Conservation (phyloP, 2,329 filamentous ascomycete species). For the Fusarium sp. region DNA sequence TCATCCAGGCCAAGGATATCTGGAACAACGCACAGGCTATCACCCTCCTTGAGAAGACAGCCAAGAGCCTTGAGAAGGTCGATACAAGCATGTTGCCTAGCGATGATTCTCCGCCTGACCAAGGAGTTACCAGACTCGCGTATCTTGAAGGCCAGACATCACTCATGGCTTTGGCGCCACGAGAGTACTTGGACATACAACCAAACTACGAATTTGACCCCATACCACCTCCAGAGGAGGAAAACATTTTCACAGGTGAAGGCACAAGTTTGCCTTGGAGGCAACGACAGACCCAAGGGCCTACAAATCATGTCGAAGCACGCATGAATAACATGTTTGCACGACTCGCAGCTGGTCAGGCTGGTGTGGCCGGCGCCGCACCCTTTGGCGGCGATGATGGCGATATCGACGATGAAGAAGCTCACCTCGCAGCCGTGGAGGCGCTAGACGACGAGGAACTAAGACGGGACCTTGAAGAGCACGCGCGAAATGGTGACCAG, state of each 20-base stretch:
- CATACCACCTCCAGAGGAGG: constrained; percentile 72
- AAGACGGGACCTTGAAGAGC: constrained; percentile 46
- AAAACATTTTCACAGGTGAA: constrained; percentile 54
- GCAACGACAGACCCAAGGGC: not conserved
- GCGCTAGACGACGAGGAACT: constrained; percentile 49
- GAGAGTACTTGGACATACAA: constrained; percentile 69
- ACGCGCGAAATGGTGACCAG: constrained; percentile 39
- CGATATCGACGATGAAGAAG: constrained; percentile 45
- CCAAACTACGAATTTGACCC: constrained; percentile 85
- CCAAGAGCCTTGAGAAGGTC: constrained; percentile 63
- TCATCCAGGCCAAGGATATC: constrained; percentile 79
- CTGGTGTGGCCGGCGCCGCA: constrained; percentile 1
- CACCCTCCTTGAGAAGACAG: constrained; percentile 75
- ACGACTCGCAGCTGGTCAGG: constrained; percentile 27
- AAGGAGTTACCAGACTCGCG: constrained; percentile 76
- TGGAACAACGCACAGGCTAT: constrained; percentile 85
- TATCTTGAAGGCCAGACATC: constrained; percentile 80
- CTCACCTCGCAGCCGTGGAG: constrained; percentile 29
- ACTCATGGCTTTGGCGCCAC: constrained; percentile 77
- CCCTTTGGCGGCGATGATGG: constrained; percentile 18
- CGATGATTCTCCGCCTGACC: constrained; percentile 54
- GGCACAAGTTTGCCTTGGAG: constrained; percentile 34
- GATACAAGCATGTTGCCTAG: constrained; percentile 53
- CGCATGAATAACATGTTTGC: constrained; percentile 46
- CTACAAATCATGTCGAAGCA: constrained; percentile 40